Evolutionary conservation across 257 asterid genomes (phyloP), one percentile per base, ranked within the genome.

Genomic region (Euphrasia confusa): DNA sequence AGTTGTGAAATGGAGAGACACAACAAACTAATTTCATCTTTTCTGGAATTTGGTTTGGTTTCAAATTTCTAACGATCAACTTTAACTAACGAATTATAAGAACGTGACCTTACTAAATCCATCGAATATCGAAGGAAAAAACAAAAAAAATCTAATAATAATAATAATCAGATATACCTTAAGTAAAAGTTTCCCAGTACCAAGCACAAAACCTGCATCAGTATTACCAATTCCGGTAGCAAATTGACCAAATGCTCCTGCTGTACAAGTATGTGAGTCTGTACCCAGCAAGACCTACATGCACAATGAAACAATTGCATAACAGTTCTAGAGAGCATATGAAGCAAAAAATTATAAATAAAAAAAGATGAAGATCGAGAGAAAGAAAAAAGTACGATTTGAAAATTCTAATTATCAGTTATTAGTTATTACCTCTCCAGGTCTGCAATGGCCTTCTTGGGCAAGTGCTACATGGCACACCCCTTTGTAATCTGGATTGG

Each of bases 401-500:
- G 3, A 7, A 37, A 49, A 63, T 32, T 49, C 15, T 5, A 48
- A 63, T 44, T 18, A 54, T 18, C 62, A 39, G 11, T 33, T 64
- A 27, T 79, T 70, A 39, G 11, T 33, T 64, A 27, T 79, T 70
- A 93, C 97, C 96, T 93, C 97, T 73, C 97, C 96, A 30, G 97
- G 97, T 70, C 96, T 75, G 83, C 96, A 89, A 76, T 93, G 96
- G 70, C 99, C 99, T 81, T 93, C 99, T 79, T 93, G 97, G 27
- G 99, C 96, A 71, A 93, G 95, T 64, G 97, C 97, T 32, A 93
- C 69, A 69, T 93, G 99, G 81, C 97, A 93, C 32, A 93, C 99
- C 62, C 99, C 99, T 93, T 89, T 93, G 68, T 89, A 85, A 70
- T 93, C 96, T 14, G 95, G 97, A 77, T 93, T 93, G 45, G 88